Conservation (phyloP, 2,329 filamentous ascomycete genomes). For the Hypoxylon sp. region DNA sequence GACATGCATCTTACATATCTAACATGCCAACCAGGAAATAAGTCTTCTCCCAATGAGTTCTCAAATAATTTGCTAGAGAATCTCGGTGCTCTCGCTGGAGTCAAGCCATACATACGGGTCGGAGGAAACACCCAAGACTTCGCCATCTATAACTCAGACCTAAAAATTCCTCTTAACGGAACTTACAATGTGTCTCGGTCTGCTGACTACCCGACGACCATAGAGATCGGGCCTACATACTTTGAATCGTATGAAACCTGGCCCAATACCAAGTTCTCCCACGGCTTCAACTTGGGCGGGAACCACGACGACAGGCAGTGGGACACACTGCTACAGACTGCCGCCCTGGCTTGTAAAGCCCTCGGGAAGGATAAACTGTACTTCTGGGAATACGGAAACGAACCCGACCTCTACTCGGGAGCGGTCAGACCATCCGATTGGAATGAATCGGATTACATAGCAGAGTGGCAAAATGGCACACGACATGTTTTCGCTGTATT, state of each 20-base stretch:
- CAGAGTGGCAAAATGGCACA: conserved; percentile 71
- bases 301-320: conserved; percentile 66
- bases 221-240: conserved; percentile 72
- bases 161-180: conserved; percentile 66
- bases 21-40: conserved; percentile 51
- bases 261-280: conserved; percentile 69
- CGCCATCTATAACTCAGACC: conserved; percentile 70
- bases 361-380: conserved; percentile 66
- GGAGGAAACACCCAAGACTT: conserved; percentile 79
- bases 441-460: conserved; percentile 69
- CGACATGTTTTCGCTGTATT: conserved; percentile 64
- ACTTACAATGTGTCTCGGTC: conserved; percentile 66
- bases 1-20: conserved; percentile 49
- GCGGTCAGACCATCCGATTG: conserved; percentile 67
- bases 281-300: conserved; percentile 73
- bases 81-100: conserved; percentile 66
- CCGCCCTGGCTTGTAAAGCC: conserved; percentile 70
- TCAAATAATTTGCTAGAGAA: conserved; percentile 73
- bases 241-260: conserved; percentile 75
- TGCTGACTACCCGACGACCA: conserved; percentile 71
- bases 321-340: conserved; percentile 68
- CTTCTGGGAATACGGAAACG: conserved; percentile 75
- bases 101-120: conserved; percentile 73
- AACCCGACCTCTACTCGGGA: conserved; percentile 72
- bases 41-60: conserved; percentile 69